A percentile compares a stretch with the other conserved stretches of the same genome.
These are phyloP conservation scores for Tetrahymena malaccensis DNA, from an alignment of 73 alveolate species.

Conservation along the genomic window DNA sequence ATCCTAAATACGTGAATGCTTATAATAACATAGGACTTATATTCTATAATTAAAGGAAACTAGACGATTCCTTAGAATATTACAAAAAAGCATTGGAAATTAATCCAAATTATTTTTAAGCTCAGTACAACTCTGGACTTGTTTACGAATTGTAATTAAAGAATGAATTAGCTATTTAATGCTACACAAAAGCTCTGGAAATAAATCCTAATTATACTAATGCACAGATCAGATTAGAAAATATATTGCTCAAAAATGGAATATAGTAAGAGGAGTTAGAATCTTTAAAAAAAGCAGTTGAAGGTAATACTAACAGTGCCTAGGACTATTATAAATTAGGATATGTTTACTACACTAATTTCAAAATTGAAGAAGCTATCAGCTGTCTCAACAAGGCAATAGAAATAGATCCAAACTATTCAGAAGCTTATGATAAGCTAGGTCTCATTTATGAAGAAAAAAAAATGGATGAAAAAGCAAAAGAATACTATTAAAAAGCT, in stretches of 20 bases:
- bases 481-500: neutral
- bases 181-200: neutral
- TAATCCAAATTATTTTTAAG: neutral
- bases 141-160: neutral
- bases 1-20: neutral
- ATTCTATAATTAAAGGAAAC: neutral
- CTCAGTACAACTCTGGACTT: neutral
- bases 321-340: neutral
- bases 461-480: neutral
- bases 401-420: neutral
- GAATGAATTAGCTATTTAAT: neutral
- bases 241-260: neutral
- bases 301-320: neutral
- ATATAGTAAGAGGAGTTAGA: neutral
- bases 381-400: neutral
- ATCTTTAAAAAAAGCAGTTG: neutral
- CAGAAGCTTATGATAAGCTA: neutral
- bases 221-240: neutral
- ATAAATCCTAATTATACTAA: neutral
- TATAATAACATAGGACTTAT: neutral
- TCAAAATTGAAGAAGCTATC: neutral
- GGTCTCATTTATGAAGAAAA: neutral
- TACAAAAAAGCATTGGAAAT: neutral
- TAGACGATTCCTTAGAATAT: neutral
- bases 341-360: neutral